phyloP scores from a whole-genome alignment of 1,284 basidiomycete species.

The Trametes polyzona region DNA sequence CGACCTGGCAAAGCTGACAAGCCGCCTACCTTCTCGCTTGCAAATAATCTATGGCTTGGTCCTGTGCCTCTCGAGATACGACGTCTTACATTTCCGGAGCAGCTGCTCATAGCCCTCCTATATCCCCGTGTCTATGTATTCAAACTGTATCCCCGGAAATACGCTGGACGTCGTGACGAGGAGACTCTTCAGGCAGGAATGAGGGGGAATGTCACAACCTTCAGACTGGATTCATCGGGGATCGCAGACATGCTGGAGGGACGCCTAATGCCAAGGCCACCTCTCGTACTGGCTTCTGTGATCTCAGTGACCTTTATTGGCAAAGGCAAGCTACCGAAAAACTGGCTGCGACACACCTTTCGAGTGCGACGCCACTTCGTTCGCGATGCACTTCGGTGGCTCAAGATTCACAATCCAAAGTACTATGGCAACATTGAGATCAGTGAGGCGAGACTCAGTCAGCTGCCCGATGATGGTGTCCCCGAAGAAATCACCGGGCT shows the following conservation, averaged over 20 bases:
- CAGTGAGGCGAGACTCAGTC: conserved; percentile 34
- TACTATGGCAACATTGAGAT: conserved; percentile 30
- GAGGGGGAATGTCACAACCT: conserved; percentile 34
- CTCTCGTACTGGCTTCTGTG: neutral
- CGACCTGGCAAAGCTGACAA: neutral
- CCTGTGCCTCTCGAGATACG: conserved; percentile 20
- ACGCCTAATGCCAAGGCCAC: neutral
- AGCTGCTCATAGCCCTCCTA: conserved; percentile 28
- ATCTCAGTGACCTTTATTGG: neutral
- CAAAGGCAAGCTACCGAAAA: neutral
- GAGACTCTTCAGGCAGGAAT: conserved; percentile 25
- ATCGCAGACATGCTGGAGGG: neutral
- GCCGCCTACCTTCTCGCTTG: conserved; percentile 17
- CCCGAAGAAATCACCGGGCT: neutral
- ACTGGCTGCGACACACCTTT: neutral
- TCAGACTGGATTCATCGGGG: too few relatives aligned
- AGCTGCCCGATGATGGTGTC: conserved; percentile 14
- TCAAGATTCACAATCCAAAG: conserved; percentile 40
- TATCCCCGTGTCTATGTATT: conserved; percentile 34
- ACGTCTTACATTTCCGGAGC: conserved; percentile 31
- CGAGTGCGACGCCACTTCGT: neutral
- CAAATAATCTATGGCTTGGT: conserved; percentile 35
- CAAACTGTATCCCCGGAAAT: conserved; percentile 26
- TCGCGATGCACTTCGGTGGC: conserved; percentile 28
- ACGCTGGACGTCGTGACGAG: neutral